Conservation (phyloP, 2,329 filamentous ascomycete genomes). For the Beauveria rudraprayagi region DNA sequence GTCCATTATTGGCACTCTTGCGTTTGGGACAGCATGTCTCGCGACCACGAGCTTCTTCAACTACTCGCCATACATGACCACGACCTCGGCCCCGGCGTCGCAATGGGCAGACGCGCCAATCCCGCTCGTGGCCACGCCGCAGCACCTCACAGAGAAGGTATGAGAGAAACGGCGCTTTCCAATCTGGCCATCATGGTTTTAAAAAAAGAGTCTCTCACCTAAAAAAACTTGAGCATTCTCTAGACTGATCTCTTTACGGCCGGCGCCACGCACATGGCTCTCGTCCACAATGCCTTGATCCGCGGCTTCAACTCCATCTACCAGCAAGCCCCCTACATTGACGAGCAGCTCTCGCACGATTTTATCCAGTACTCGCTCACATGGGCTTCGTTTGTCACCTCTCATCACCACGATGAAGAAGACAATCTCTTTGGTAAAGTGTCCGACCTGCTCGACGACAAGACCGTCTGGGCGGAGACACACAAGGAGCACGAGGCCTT, state of each 20-base stretch:
- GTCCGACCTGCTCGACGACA: constrained; percentile 41
- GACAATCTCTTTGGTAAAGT: constrained; percentile 46
- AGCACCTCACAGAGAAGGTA: constrained; percentile 44
- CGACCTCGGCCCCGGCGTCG: constrained; percentile 23
- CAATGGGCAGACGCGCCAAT: constrained; percentile 49
- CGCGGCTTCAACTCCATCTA: constrained; percentile 58
- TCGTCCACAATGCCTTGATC: constrained; percentile 55
- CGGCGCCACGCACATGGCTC: constrained; percentile 52
- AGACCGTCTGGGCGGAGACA: constrained; percentile 42
- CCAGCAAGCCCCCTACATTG: constrained; percentile 46
- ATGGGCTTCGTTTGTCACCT: constrained; percentile 51
- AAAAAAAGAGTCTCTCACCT: neutral
- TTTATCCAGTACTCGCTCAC: constrained; percentile 51
- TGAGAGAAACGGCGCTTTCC: too few species aligned
- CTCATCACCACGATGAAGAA: constrained; percentile 56
- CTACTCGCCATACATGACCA: constrained; percentile 29
- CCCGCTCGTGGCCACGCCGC: constrained; percentile 45
- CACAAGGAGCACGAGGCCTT: constrained; percentile 48
- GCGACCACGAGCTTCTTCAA: constrained; percentile 25
- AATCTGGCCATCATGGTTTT: too few species aligned
- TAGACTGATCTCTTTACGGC: constrained; percentile 51
- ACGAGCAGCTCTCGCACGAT: constrained; percentile 42
- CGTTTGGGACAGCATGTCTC: constrained; percentile 23
- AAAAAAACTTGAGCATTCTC: neutral
- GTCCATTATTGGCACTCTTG: constrained; percentile 16